A percentile compares a stretch with the other conserved stretches of the same genome.
Conservation (phyloP, 2,329 filamentous ascomycete species). For the Penicillium sp. region DNA sequence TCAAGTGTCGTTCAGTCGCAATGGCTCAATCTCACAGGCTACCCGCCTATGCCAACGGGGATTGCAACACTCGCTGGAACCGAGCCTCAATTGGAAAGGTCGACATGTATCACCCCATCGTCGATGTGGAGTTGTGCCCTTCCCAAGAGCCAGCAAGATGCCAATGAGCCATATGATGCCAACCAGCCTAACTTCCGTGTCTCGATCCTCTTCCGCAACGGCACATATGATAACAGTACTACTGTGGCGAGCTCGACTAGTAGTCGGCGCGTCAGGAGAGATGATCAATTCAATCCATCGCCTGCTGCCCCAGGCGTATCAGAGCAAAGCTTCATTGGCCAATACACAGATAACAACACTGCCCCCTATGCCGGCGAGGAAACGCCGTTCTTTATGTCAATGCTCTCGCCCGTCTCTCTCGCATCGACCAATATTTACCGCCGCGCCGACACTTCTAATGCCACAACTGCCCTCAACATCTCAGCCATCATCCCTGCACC, state of each 20-base stretch:
- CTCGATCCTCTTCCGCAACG: constrained; percentile 67
- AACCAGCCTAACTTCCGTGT: constrained; percentile 78
- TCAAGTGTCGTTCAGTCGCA: constrained; percentile 50
- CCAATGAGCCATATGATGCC: constrained; percentile 63
- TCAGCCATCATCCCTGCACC: constrained; percentile 65
- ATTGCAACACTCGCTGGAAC: constrained; percentile 76
- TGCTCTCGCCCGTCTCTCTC: constrained; percentile 53
- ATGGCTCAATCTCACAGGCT: constrained; percentile 85
- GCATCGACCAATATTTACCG: constrained; percentile 44
- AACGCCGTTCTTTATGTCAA: constrained; percentile 84
- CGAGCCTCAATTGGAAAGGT: constrained; percentile 64
- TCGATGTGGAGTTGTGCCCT: constrained; percentile 85
- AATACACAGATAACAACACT: constrained; percentile 78
- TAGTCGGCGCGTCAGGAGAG: constrained; percentile 26
- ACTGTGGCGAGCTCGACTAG: constrained; percentile 49
- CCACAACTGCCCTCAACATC: constrained; percentile 46
- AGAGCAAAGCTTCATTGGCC: constrained; percentile 78
- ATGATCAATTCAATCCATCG: constrained; percentile 44
- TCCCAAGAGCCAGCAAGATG: constrained; percentile 73
- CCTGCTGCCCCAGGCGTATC: constrained; percentile 55
- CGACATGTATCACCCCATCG: constrained; percentile 69
- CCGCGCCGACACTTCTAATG: constrained; percentile 30
- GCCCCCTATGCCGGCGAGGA: constrained; percentile 78
- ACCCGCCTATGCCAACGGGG: constrained; percentile 83
- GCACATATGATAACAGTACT: constrained; percentile 62